Base-by-base conservation (phyloP, 148 eudicot genomes). In the Cornus suecica region DNA sequence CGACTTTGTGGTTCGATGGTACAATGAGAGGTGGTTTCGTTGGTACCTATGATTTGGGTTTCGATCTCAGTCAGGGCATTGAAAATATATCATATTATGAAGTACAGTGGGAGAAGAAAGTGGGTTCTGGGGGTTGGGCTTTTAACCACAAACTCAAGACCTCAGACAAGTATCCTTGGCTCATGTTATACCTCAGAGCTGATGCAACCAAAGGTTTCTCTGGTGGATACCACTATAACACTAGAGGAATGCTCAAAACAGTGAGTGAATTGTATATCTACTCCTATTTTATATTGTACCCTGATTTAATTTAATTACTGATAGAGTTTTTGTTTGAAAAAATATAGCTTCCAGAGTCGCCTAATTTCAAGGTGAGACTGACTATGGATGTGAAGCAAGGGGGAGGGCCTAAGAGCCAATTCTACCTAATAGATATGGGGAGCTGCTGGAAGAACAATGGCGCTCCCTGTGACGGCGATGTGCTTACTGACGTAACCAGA, bases 361-460 rank as follows among this genome's bases (percentile, higher is more conserved):
- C 91, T 7, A 78, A 86, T 76, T 88, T 88, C 66, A 88, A 86
- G 66, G 89, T 86, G 60, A 88, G 69, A 42, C 70, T 86, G 71
- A 82, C 79, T 15, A 76, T 88, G 0, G 74, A 86, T 71, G 80
- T 88, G 41, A 88, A 75, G 11, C 77, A 74, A 80, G 89, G 91
- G 3, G 91, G 91, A 7, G 91, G 91, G 0, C 45, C 82, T 0
- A 74, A 54, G 10, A 86, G 89, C 84, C 91, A 88, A 58, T 86
- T 88, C 75, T 88, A 88, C 64, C 78, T 88, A n/a, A 69, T 84
- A 67, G 91, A 88, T 52, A 88, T 88, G n/a, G 91, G 91, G 31
- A 80, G 87, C 70, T 88, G 91, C 70, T 88, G 91, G 91, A 88
- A 88, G 80, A 88, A 88, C 61, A 76, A 88, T n/a, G 91, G 91